phyloP scores from a whole-genome alignment of 164 flowering plant genomes.

The Sedum album region DNA sequence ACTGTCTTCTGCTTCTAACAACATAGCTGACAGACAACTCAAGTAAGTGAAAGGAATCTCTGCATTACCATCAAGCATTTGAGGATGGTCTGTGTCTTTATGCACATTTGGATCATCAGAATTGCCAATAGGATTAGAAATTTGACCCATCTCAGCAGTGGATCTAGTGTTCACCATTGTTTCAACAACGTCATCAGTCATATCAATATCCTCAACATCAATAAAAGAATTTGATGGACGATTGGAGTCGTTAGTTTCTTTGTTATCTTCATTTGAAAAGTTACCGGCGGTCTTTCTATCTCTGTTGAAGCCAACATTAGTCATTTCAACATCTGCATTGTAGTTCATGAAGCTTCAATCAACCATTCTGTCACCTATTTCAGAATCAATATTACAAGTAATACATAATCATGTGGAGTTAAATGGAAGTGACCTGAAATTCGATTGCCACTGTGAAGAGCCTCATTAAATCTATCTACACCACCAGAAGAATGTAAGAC shows the following conservation, averaged over 20 bases:
- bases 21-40: slow-evolving; percentile 55
- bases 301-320: slow-evolving; percentile 14
- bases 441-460: slow-evolving; percentile 14
- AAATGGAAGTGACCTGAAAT: slow-evolving; percentile 19
- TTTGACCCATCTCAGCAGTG: background rate
- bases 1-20: slow-evolving; percentile 32
- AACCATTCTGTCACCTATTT: background rate
- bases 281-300: slow-evolving; percentile 22
- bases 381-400: background rate
- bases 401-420: slow-evolving; percentile 22
- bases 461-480: slow-evolving; percentile 13
- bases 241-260: slow-evolving; percentile 6
- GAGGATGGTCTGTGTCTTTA: slow-evolving; percentile 38
- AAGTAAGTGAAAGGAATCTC: slow-evolving; percentile 83
- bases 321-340: slow-evolving; percentile 23
- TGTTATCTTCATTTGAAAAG: slow-evolving; percentile 11
- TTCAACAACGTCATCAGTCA: slow-evolving; percentile 13
- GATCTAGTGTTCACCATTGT: background rate
- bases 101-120: slow-evolving; percentile 25
- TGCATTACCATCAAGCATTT: slow-evolving; percentile 33
- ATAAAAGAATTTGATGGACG: slow-evolving; percentile 3
- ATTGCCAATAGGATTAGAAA: slow-evolving; percentile 1
- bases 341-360: background rate
- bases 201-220: slow-evolving; percentile 5
- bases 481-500: slow-evolving; percentile 21